Conservation (phyloP, 441 rosid species). For the Metrosideros polymorpha region DNA sequence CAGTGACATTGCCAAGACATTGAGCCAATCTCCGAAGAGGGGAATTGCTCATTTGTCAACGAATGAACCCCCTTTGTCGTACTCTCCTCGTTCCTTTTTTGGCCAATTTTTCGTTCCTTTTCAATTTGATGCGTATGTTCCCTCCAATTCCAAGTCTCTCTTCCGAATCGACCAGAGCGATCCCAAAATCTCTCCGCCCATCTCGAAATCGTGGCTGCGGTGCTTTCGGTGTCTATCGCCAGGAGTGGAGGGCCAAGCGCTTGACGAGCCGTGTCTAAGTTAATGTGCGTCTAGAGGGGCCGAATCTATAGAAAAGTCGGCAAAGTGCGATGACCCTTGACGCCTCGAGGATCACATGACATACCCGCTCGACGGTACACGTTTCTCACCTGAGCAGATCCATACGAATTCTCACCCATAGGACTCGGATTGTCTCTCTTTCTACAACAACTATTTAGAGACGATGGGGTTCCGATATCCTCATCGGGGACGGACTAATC, state of each 20-base stretch:
- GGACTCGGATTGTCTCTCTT: not conserved
- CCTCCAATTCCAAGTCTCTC: not conserved
- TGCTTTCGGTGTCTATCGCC: not conserved
- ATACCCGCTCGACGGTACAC: not conserved
- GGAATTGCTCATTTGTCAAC: not conserved
- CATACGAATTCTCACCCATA: not conserved
- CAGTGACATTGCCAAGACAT: not conserved
- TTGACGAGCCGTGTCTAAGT: not conserved
- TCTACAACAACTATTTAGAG: not conserved
- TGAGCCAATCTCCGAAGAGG: not conserved
- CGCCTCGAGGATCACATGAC: not conserved
- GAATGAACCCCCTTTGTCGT: not conserved
- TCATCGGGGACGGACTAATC: not conserved
- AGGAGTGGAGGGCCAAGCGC: not conserved
- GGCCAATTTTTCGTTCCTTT: too few relatives aligned
- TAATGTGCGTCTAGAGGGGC: not conserved
- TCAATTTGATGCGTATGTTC: not conserved
- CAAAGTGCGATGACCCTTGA: not conserved
- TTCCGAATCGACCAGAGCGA: not conserved
- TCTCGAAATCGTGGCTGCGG: not conserved
- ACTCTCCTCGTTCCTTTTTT: too few relatives aligned
- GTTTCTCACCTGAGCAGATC: not conserved
- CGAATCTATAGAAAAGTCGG: not conserved
- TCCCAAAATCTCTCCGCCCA: not conserved
- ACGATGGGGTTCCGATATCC: not conserved